Evolutionary conservation across 345 rosid genomes (phyloP), one percentile per base, ranked within the genome.

Genomic region (Stellera chamaejasme): DNA sequence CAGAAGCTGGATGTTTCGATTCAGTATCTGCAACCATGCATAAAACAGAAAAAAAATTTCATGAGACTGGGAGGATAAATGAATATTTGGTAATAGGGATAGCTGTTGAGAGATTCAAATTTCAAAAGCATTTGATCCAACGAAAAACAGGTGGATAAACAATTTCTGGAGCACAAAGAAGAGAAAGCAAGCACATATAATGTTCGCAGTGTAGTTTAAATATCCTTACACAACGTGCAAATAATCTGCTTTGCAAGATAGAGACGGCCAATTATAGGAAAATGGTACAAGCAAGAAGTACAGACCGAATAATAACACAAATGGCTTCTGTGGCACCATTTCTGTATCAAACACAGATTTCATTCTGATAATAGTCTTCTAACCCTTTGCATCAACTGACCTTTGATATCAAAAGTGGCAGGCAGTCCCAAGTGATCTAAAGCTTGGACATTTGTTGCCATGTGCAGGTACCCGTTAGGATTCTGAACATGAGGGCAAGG

Each of bases 21-120:
- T 67, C 75, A 36, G 60, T 55, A 54, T 75, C 92, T 84, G 79
- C 43, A 72, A 61, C 41, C 71, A 78, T 42, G 58, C 63, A 64
- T 48, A 28, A 68, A 16, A 25, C 10, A 8, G 39, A 11, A 65
- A 15, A 45, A 53, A 25, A 47, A 64, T 12, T 47, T 54, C 13
- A 62, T 43, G 9, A 50, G 64, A 64, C 27, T 28, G 49, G 10
- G 10, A 23, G 36, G 19, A 26, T 2, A 4, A 5, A 27, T 25
- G 56, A 36, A 52, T 51, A 11, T 26, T 13, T 52, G 15, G 14
- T 16, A 32, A 14, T 27, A 7, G 15, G 10, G 15, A 53, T 4
- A 15, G 13, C 28, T 10, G 14, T 52, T 32, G 41, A 45, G 23
- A n/a, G n/a, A 14, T 4, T 2, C 45, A 36, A 41, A 57, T n/a